Conservation (phyloP, 2,329 filamentous ascomycete genomes). For the Emericellopsis atlantica region DNA sequence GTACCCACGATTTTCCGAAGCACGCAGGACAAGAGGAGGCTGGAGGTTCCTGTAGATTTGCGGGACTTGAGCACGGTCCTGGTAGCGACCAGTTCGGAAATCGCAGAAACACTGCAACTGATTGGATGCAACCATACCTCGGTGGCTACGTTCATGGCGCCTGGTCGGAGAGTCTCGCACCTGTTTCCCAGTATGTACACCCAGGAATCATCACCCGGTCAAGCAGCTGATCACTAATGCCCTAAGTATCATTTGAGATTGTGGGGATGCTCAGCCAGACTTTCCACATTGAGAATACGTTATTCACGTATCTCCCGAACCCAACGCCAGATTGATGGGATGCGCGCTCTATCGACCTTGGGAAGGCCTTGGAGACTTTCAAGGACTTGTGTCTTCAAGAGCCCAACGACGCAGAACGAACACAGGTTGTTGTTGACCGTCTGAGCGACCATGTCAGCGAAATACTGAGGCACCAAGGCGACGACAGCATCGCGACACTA, state of each 20-base stretch:
- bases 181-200: conserved; percentile 32
- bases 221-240: background rate
- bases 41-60: conserved; percentile 22
- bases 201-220: too few species aligned
- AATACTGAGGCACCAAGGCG: conserved; percentile 10
- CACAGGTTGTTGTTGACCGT: conserved; percentile 10
- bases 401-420: conserved; percentile 5
- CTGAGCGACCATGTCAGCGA: conserved; percentile 13
- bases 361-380: conserved; percentile 27
- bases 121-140: conserved; percentile 42
- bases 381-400: conserved; percentile 3
- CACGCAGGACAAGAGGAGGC: conserved; percentile 22
- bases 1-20: conserved; percentile 40
- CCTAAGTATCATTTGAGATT: conserved; percentile 42
- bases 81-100: conserved; percentile 34
- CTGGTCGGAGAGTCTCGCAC: conserved; percentile 27
- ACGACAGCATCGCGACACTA: conserved; percentile 12
- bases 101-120: conserved; percentile 36
- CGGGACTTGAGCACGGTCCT: conserved; percentile 29
- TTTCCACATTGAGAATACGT: conserved; percentile 33
- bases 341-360: conserved; percentile 30
- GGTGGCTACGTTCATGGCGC: conserved; percentile 27
- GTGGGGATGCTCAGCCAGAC: conserved; percentile 42
- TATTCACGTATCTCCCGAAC: conserved; percentile 43
- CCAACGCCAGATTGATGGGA: conserved; percentile 43